Conservation (phyloP, 2,329 filamentous ascomycete genomes). For the Beauveria medogensis region DNA sequence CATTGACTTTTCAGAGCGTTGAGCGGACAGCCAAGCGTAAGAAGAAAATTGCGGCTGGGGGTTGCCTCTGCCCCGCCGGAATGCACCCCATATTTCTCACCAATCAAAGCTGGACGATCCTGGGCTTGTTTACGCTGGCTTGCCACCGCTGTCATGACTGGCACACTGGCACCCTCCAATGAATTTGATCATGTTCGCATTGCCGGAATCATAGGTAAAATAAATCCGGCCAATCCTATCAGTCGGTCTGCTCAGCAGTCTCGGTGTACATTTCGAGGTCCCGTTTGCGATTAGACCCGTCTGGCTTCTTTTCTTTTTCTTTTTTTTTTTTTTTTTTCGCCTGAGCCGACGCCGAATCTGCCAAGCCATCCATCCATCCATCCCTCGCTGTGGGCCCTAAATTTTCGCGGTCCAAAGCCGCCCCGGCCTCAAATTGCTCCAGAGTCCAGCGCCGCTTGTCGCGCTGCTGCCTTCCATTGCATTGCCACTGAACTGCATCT, state of each 20-base stretch:
- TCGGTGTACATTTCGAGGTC: not conserved
- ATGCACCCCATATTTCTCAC: not conserved
- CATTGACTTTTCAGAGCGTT: not conserved
- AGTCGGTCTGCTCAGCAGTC: too few species aligned
- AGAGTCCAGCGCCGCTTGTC: not conserved
- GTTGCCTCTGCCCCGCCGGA: slow-evolving; percentile 7
- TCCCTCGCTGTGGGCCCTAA: slow-evolving; percentile 1
- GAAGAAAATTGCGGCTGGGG: slow-evolving; percentile 5
- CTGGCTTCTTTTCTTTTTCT: not conserved
- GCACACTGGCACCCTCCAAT: not conserved
- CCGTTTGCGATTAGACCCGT: not conserved
- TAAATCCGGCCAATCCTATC: too few species aligned
- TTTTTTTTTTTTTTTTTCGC: not conserved
- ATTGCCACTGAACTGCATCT: not conserved
- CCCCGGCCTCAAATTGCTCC: not conserved
- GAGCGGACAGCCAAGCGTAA: not conserved
- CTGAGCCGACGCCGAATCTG: not conserved
- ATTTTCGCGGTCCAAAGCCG: slow-evolving; percentile 1
- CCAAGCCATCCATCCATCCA: not conserved
- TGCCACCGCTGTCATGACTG: slow-evolving; percentile 4
- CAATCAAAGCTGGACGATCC: not conserved
- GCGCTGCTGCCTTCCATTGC: not conserved
- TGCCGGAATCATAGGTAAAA: too few species aligned
- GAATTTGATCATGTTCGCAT: not conserved
- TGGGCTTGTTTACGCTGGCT: slow-evolving; percentile 1